phyloP scores from a whole-genome alignment of 2,329 filamentous ascomycete genomes.

The Atkinsonella hypoxylon region DNA sequence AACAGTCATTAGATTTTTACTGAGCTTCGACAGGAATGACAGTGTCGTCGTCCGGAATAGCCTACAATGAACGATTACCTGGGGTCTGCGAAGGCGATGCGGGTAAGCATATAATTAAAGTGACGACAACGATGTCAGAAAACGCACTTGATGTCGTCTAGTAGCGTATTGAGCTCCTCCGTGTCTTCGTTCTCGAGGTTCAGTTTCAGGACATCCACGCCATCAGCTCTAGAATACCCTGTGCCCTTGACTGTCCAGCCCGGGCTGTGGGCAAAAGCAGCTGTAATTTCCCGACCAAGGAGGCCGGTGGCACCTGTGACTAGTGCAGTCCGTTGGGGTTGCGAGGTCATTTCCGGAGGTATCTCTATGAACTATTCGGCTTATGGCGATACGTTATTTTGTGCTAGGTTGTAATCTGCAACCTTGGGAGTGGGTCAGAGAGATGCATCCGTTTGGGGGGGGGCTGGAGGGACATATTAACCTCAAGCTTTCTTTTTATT shows the following conservation, averaged over 20 bases:
- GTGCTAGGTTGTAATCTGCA: not conserved
- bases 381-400: not conserved
- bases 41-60: not conserved
- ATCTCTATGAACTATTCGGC: not conserved
- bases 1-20: not conserved
- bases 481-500: no score
- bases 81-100: conserved; percentile 39
- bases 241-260: conserved; percentile 60
- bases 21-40: not conserved
- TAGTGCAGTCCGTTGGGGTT: conserved; percentile 39
- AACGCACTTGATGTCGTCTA: conserved; percentile 44
- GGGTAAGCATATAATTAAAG: not conserved
- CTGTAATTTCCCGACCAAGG: conserved; percentile 66
- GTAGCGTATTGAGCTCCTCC: conserved; percentile 32
- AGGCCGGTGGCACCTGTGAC: conserved; percentile 79
- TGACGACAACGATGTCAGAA: not conserved
- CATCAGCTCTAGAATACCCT: conserved; percentile 62
- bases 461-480: no score
- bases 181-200: conserved; percentile 32
- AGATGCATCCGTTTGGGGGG: no score
- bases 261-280: conserved; percentile 46
- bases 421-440: no score
- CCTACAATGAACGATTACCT: conserved; percentile 70
- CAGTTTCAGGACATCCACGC: conserved; percentile 52
- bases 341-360: not conserved